phyloP scores from a whole-genome alignment of 1,139 yeast genomes.

The Taphrina confusa region DNA sequence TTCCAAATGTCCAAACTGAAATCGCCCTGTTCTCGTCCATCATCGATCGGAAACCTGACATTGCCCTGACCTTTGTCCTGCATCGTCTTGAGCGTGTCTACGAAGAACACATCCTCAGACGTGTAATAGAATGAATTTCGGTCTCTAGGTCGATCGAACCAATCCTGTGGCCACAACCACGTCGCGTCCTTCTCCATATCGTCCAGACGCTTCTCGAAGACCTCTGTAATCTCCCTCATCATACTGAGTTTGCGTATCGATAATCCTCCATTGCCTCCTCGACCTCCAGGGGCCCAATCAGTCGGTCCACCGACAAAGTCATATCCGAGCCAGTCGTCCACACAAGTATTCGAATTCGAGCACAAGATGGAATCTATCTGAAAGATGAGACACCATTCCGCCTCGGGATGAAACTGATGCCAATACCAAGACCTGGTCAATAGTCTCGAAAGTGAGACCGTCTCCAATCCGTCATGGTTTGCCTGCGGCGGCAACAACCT shows the following conservation, averaged over 20 bases:
- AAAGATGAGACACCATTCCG: conserved; percentile 18
- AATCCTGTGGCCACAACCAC: conserved; percentile 5
- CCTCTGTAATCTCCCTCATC: conserved; percentile 18
- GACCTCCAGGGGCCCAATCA: conserved; percentile 17
- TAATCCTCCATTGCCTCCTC: conserved; percentile 28
- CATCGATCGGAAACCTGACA: background rate
- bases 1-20: conserved; percentile 15
- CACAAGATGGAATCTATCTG: conserved; percentile 23
- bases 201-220: background rate
- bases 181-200: background rate
- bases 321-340: conserved; percentile 29
- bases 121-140: conserved; percentile 1
- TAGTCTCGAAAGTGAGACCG: conserved; percentile 1
- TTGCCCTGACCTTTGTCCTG: background rate
- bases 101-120: conserved; percentile 16
- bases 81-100: background rate
- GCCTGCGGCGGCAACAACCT: conserved; percentile 11
- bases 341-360: background rate
- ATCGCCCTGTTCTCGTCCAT: conserved; percentile 7
- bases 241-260: conserved; percentile 20
- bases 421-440: conserved; percentile 24
- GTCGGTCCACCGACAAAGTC: conserved; percentile 30
- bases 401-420: conserved; percentile 18
- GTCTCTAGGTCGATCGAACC: conserved; percentile 2
- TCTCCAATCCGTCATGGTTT: conserved; percentile 1